phyloP scores from a whole-genome alignment of 2,329 filamentous ascomycete species.

The Phymatotrichopsis omnivora region DNA sequence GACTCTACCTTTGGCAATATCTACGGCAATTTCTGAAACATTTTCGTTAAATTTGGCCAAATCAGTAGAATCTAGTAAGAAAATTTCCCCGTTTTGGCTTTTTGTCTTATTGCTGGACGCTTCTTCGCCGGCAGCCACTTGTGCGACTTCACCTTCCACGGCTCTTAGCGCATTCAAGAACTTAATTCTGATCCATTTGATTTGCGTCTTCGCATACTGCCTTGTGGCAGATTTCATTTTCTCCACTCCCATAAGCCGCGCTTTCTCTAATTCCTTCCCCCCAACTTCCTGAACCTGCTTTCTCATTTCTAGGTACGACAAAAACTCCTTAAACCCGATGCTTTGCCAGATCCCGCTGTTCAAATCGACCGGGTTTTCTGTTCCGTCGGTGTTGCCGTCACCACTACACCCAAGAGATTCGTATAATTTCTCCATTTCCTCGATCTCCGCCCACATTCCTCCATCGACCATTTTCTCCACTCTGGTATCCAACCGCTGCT shows the following conservation, averaged over 20 bases:
- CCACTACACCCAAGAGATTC: conserved; percentile 26
- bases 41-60: conserved; percentile 48
- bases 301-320: conserved; percentile 52
- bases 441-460: conserved; percentile 55
- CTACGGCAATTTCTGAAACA: conserved; percentile 56
- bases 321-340: conserved; percentile 90
- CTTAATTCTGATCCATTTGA: conserved; percentile 78
- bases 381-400: conserved; percentile 41
- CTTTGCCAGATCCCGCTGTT: conserved; percentile 89
- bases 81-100: conserved; percentile 48
- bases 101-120: not conserved
- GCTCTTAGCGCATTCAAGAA: conserved; percentile 55
- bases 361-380: conserved; percentile 49
- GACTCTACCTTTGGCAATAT: conserved; percentile 42
- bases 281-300: conserved; percentile 29
- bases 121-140: conserved; percentile 36
- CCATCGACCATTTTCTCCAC: conserved; percentile 72
- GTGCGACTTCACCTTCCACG: conserved; percentile 39
- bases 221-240: conserved; percentile 72
- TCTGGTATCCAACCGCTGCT: conserved; percentile 60
- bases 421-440: conserved; percentile 43
- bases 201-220: conserved; percentile 76
- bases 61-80: conserved; percentile 71
- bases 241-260: conserved; percentile 55
- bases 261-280: conserved; percentile 41